A percentile compares a stretch with the other conserved stretches of the same genome.
phyloP scores from a whole-genome alignment of 176 grass and related monocot genomes.

The Coix lacrymajobi region DNA sequence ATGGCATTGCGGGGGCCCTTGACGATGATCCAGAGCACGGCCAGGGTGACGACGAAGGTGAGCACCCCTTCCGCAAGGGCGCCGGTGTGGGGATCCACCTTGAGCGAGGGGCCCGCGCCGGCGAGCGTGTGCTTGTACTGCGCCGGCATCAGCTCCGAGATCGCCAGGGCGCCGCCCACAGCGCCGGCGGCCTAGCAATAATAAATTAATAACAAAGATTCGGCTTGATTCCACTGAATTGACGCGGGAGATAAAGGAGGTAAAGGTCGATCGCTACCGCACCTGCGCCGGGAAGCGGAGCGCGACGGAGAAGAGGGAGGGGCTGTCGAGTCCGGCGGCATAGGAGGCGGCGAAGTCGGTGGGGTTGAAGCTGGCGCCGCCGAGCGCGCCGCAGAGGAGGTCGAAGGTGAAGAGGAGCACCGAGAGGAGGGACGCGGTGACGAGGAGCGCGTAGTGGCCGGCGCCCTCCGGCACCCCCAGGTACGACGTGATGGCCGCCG shows the following conservation, averaged over 20 bases:
- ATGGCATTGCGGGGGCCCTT: slow-evolving; percentile 12
- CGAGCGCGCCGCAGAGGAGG: slow-evolving; percentile 32
- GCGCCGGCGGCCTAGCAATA: slow-evolving; percentile 8
- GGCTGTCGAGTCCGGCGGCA: slow-evolving; percentile 18
- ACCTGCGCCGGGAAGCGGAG: slow-evolving; percentile 25
- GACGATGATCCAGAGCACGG: slow-evolving; percentile 44
- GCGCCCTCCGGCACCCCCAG: background rate
- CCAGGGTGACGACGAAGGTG: slow-evolving; percentile 52
- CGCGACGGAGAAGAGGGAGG: slow-evolving; percentile 19
- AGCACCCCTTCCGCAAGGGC: slow-evolving; percentile 55
- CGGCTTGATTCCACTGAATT: background rate
- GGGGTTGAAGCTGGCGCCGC: slow-evolving; percentile 70
- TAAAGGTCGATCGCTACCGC: too few relatives aligned
- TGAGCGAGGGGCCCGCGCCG: background rate
- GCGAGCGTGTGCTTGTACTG: slow-evolving; percentile 17
- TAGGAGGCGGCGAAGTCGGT: slow-evolving; percentile 58
- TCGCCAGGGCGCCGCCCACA: slow-evolving; percentile 23
- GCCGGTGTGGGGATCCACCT: slow-evolving; percentile 35
- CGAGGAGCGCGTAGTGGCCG: slow-evolving; percentile 18
- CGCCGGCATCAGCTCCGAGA: slow-evolving; percentile 25
- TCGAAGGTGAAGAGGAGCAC: slow-evolving; percentile 48
- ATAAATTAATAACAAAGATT: background rate
- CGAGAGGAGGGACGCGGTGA: slow-evolving; percentile 34
- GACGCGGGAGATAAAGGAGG: fast-evolving
- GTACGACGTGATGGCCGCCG: background rate